A percentile compares a stretch with the other conserved stretches of the same genome.
Conservation (phyloP, 83 land plant genomes). For the Isoetes engelmannii region DNA sequence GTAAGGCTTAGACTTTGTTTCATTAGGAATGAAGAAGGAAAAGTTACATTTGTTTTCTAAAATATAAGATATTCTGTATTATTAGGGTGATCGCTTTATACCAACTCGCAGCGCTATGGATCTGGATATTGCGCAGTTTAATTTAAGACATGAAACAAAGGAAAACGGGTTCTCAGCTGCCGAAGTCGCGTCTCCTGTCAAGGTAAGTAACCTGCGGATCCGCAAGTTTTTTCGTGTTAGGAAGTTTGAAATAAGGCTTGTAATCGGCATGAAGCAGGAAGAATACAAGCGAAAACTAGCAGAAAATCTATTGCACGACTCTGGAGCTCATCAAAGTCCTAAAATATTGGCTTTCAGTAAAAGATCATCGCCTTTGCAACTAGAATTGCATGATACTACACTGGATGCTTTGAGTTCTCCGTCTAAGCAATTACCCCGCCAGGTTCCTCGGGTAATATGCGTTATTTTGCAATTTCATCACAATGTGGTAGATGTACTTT, state of each 20-base stretch:
- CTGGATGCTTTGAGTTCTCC: not conserved
- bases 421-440: constrained; percentile 25
- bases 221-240: not conserved
- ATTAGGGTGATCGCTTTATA: constrained; percentile 48
- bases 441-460: constrained; percentile 44
- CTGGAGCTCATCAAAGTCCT: constrained; percentile 26
- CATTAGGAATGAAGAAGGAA: no score
- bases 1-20: no score
- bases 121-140: constrained; percentile 32
- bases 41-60: no score
- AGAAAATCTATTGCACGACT: constrained; percentile 30
- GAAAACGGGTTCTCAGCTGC: not conserved
- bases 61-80: no score
- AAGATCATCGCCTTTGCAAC: constrained; percentile 18
- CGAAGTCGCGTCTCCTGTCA: constrained; percentile 22
- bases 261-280: constrained; percentile 15
- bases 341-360: constrained; percentile 38
- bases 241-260: not conserved
- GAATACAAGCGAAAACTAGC: constrained; percentile 35
- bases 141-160: constrained; percentile 17
- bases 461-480: not conserved
- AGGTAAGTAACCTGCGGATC: constrained; percentile 5
- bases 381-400: constrained; percentile 14
- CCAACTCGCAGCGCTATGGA: constrained; percentile 45
- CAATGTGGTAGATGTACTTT: not conserved